A percentile compares a stretch with the other conserved stretches of the same genome.
Conservation (phyloP, 2,329 filamentous ascomycete species). For the Metarhizium rileyi region DNA sequence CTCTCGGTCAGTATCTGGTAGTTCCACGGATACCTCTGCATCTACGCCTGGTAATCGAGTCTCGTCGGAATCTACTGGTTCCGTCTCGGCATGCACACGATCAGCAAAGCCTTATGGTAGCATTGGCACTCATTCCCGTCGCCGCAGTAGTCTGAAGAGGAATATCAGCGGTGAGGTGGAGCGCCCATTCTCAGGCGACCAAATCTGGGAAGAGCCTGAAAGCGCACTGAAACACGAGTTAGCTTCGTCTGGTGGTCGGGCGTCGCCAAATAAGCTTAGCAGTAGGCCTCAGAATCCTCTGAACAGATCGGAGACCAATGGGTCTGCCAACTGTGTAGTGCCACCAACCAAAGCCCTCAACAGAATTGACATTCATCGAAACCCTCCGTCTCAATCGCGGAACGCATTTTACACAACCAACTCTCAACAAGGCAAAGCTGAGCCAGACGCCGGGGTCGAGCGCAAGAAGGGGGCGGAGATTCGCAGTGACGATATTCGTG, state of each 20-base stretch:
- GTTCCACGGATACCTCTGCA: conserved; percentile 40
- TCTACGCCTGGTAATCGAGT: conserved; percentile 22
- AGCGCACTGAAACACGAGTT: conserved; percentile 14
- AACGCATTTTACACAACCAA: conserved; percentile 75
- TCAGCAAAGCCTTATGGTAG: conserved; percentile 32
- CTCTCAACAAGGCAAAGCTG: conserved; percentile 24
- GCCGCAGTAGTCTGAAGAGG: conserved; percentile 56
- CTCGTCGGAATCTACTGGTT: conserved; percentile 15
- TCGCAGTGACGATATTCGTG: conserved; percentile 75
- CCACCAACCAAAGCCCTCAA: conserved; percentile 27
- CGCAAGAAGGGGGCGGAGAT: conserved; percentile 76
- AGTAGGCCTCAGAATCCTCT: conserved; percentile 23
- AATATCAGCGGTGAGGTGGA: conserved; percentile 61
- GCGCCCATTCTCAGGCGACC: conserved; percentile 61
- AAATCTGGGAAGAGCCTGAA: conserved; percentile 85
- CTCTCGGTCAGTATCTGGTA: conserved; percentile 39
- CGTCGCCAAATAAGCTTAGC: conserved; percentile 22
- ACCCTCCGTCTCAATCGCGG: conserved; percentile 72
- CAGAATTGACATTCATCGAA: conserved; percentile 69
- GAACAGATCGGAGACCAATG: conserved; percentile 27
- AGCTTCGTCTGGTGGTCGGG: conserved; percentile 17
- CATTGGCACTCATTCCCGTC: conserved; percentile 33
- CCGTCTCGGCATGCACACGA: conserved; percentile 11
- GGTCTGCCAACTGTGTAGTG: conserved; percentile 19
- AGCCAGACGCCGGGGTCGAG: conserved; percentile 33